A percentile compares a stretch with the other conserved stretches of the same genome.
These are phyloP conservation scores for Aspergillus sp. DNA, from an alignment of 2,329 filamentous ascomycete genomes.

Conservation along the genomic window DNA sequence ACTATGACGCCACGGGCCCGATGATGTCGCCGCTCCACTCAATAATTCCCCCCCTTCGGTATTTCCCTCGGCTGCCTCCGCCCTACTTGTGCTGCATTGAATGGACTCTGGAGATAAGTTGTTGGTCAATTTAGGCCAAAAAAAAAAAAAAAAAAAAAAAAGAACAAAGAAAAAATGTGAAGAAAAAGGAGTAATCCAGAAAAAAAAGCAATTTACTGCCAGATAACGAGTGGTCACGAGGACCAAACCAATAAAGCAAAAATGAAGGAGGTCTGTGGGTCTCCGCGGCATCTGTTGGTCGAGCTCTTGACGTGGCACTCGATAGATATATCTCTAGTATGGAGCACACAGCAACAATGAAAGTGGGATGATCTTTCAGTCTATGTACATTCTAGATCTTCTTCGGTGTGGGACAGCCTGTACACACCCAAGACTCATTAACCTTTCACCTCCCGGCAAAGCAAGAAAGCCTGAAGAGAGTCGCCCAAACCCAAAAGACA, in stretches of 20 bases:
- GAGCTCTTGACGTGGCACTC: neutral
- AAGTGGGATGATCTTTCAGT: neutral
- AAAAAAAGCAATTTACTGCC: neutral
- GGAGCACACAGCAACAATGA: too few relatives aligned
- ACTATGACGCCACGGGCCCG: constrained; percentile 11
- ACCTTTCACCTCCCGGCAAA: neutral
- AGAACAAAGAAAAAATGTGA: neutral
- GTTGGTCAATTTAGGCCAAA: neutral
- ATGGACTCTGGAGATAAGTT: too few relatives aligned
- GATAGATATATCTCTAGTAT: neutral
- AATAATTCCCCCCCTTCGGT: neutral
- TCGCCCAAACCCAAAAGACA: neutral
- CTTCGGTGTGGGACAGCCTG: neutral
- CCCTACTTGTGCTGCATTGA: neutral
- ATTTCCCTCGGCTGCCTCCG: constrained; percentile 4
- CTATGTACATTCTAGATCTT: neutral
- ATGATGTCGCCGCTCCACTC: constrained; percentile 15
- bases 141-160: neutral
- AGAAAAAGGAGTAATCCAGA: neutral
- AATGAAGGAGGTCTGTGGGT: neutral
- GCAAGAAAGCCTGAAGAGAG: neutral
- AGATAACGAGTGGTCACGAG: neutral
- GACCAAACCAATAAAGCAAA: neutral
- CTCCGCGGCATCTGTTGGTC: neutral
- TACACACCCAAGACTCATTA: neutral